Percentiles rank a stretch among this genome's conserved stretches.
phyloP scores from a whole-genome alignment of 345 rosid genomes.

The Geranium rotundifolium region DNA sequence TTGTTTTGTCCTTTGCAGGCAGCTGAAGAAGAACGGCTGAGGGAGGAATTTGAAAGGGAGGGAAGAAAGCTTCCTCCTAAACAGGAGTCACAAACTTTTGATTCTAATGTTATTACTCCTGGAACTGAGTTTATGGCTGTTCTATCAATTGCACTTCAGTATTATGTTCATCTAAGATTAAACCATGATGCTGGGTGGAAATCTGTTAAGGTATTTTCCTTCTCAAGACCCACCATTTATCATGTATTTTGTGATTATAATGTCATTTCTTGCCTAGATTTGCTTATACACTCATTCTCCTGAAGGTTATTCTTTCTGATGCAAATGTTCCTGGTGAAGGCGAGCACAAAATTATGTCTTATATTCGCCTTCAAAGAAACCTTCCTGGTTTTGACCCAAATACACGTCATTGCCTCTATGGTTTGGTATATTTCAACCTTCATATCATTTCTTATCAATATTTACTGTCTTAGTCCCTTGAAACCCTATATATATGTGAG shows the following conservation, averaged over 20 bases:
- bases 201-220: constrained; percentile 55
- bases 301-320: constrained; percentile 94
- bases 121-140: constrained; percentile 91
- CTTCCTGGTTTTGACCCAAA: constrained; percentile 86
- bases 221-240: not conserved
- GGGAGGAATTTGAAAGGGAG: constrained; percentile 74
- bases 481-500: not conserved
- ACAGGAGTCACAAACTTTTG: constrained; percentile 50
- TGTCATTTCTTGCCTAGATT: not conserved
- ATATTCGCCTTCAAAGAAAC: constrained; percentile 78
- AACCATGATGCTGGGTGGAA: constrained; percentile 96
- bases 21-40: constrained; percentile 70
- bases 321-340: constrained; percentile 99
- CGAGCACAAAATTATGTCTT: constrained; percentile 91
- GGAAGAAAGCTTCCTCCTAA: constrained; percentile 79
- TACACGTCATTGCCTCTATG: constrained; percentile 83
- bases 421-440: constrained; percentile 65
- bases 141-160: constrained; percentile 73
- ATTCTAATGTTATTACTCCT: constrained; percentile 91
- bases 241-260: constrained; percentile 1
- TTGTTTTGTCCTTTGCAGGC: constrained; percentile 30
- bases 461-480: not conserved
- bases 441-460: too few species aligned
- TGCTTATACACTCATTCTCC: constrained; percentile 15
- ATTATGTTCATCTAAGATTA: constrained; percentile 68